phyloP scores from a whole-genome alignment of 73 alveolate species.

The Tetrahymena thermophila region DNA sequence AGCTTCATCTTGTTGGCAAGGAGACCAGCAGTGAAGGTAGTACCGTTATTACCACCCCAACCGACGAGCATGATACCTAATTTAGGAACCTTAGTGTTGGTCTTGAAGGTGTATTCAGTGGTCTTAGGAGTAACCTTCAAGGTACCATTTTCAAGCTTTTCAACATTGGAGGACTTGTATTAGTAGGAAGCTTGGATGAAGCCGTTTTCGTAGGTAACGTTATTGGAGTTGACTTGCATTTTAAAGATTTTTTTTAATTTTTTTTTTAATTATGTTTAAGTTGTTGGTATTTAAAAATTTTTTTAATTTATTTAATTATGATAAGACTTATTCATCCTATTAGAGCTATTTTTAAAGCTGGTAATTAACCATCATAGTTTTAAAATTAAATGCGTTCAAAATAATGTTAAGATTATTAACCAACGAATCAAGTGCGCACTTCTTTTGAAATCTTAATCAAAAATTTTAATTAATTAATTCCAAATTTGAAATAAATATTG shows the following conservation, averaged over 20 bases:
- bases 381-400: neutral
- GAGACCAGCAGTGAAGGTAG: constrained; percentile 86
- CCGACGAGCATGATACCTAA: constrained; percentile 93
- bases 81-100: constrained; percentile 77
- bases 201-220: constrained; percentile 20
- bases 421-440: neutral
- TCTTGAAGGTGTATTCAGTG: constrained; percentile 47
- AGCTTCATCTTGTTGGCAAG: constrained; percentile 69
- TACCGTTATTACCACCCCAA: constrained; percentile 95
- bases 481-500: neutral
- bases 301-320: neutral
- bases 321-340: neutral
- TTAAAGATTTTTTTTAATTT: neutral
- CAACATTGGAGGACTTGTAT: constrained; percentile 34
- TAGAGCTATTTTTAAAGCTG: neutral
- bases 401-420: neutral
- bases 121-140: constrained; percentile 31
- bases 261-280: neutral
- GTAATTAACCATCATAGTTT: neutral
- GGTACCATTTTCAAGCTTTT: constrained; percentile 21
- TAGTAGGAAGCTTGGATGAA: constrained; percentile 35
- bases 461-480: neutral
- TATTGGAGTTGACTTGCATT: constrained; percentile 39
- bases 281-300: neutral
- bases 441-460: neutral